Evolutionary conservation across 2,329 filamentous ascomycete species (phyloP), one percentile per base, ranked within the genome.

Genomic region (Helminthosporium solani): DNA sequence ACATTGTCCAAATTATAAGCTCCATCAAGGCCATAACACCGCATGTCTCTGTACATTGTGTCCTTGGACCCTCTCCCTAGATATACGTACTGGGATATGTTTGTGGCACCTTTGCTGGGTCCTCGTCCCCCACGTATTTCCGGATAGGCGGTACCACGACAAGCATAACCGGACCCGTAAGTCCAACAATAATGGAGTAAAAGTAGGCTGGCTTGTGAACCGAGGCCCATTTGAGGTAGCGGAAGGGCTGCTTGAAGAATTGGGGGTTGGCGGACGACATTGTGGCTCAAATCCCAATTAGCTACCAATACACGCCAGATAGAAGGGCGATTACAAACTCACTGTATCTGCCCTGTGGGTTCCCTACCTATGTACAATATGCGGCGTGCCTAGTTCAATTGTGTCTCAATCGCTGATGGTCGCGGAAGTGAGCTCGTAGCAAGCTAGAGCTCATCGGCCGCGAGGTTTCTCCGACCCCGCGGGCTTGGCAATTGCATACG

Each of bases 151-250:
- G 90, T 1, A 89, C 85, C 46, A 80, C 77, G 49, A 86, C 70
- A 53, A 95, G 75, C 47, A 82, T 75, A 46, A 87, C 71, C 28
- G 92, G 94, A 9, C 90, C 90, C 44, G 83, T 63, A 54, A 73
- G 76, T 59, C 88, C 92, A 57, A 97, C 75, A 47, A 88, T 67
- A 64, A 89, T 76, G 61, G 88, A 90, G 81, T 84, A 97, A 80
- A 96, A 95, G 76, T 90, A 87, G 49, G 90, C 90, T 41, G 94
- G 94, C 71, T 87, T 88, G 73, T 94, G 86, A 75, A 90, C 86
- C 40, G 88, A 81, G 42, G 90, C 85, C 90, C 91, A 97, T 73
- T 86, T 86, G 64, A 88, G 75, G 83, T 96, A 97, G 63, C 84
- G 84, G 70, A 95, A 66, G 55, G 94, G 94, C 49, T 82, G 80